Base-by-base conservation (phyloP, 495 filamentous ascomycete species). In the Tetracladium marchalianum region DNA sequence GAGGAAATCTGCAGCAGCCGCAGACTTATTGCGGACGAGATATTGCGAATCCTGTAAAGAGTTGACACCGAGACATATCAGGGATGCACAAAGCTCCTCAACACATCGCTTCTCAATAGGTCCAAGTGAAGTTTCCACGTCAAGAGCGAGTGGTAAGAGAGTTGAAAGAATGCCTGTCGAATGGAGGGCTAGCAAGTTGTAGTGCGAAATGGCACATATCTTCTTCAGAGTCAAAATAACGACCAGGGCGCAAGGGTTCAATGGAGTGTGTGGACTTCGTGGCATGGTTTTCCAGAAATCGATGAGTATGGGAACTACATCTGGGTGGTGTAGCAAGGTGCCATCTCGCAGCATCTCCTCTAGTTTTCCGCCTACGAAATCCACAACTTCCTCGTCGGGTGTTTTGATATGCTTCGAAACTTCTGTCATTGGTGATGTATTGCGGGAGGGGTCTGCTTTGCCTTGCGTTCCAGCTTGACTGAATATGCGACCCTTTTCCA, bases 161-260 rank as follows among this genome's bases (percentile, higher is more conserved):
- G 74, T 73, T 32, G 77, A 84, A 22, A 95, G 62, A 42, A 89
- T 73, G 6, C 83, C 84, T 16, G 87, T 87, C 39, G 77, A 68
- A 65, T 95, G 88, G 40, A 95, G 65, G 42, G 81, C 80, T 43
- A 79, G 72, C 35, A 87, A 67, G 62, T 95, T 97, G 61, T 76
- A 73, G 43, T 78, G 76, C 11, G 86, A 94, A 32, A 77, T 62
- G 12, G 64, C 66, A 19, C 66, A 66, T 33, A 78, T 69, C 35
- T 70, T 68, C 5, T 62, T 53, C 22, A 85, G 58, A 0, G 77
- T 65, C 39, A 73, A 64, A 34, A 84, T 64, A 13, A 84, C 72
- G 18, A 80, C 68, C 44, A 82, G 59, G n/a, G 80, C 77, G 11
- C 72, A 68, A 12, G 66, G 65, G 55, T 65, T 66, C 56, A 71